phyloP scores from a whole-genome alignment of 306 rosid species.

The Glycine soja region DNA sequence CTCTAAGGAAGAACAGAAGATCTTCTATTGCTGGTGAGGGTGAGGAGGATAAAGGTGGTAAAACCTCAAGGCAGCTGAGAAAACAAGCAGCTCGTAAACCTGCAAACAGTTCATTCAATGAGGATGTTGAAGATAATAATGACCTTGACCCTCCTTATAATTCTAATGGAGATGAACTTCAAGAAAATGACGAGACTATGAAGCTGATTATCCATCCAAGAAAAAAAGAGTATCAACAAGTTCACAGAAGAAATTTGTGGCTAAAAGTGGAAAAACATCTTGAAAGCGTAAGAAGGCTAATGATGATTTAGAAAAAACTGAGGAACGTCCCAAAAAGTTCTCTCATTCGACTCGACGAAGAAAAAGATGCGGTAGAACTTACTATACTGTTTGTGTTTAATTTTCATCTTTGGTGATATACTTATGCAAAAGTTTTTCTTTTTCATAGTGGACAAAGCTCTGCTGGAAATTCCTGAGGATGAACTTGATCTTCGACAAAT shows the following conservation, averaged over 20 bases:
- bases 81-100: conserved; percentile 51
- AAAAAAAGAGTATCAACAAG: conserved; percentile 56
- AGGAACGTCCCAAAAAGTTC: conserved; percentile 70
- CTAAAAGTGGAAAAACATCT: conserved; percentile 64
- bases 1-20: conserved; percentile 47
- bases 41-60: conserved; percentile 52
- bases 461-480: conserved; percentile 80
- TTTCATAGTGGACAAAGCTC: conserved; percentile 70
- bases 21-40: conserved; percentile 43
- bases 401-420: conserved; percentile 16
- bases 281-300: conserved; percentile 57
- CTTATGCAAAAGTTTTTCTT: conserved; percentile 47
- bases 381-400: conserved; percentile 18
- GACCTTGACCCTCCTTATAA: conserved; percentile 55
- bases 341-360: conserved; percentile 77
- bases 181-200: conserved; percentile 53
- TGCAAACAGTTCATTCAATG: conserved; percentile 53
- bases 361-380: conserved; percentile 68
- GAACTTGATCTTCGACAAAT: conserved; percentile 68
- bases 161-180: conserved; percentile 51
- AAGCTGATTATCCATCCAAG: conserved; percentile 48
- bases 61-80: conserved; percentile 59
- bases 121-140: conserved; percentile 44
- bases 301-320: conserved; percentile 50
- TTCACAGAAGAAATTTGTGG: conserved; percentile 58